Conservation (phyloP, 768 basidiomycete genomes). For the Lactifluus volemus region DNA sequence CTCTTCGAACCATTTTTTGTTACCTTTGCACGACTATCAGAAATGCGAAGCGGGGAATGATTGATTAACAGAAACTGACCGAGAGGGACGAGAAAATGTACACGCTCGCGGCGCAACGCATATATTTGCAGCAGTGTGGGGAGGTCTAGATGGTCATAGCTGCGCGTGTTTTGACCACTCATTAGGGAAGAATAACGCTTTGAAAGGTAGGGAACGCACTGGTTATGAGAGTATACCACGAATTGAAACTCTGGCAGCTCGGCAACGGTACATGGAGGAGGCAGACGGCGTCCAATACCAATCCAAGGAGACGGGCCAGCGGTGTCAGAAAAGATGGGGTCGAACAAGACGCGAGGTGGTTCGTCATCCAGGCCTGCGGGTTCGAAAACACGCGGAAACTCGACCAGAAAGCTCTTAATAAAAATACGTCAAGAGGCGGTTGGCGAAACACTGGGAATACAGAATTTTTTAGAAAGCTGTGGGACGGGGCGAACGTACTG, state of each 20-base stretch:
- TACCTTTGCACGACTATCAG: constrained; percentile 15
- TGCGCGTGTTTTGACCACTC: constrained; percentile 5
- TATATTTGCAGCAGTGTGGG: constrained; percentile 26
- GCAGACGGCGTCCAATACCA: constrained; percentile 27
- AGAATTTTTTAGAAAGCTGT: too few relatives aligned
- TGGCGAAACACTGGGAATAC: background rate
- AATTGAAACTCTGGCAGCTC: constrained; percentile 34
- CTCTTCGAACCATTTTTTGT: constrained; percentile 25
- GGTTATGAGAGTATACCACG: constrained; percentile 36
- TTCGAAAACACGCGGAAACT: constrained; percentile 19
- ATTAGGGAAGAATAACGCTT: too few relatives aligned
- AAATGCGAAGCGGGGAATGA: background rate
- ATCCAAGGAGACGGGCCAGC: constrained; percentile 26
- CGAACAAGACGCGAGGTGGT: constrained; percentile 31
- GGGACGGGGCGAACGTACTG: constrained; percentile 21
- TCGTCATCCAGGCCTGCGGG: constrained; percentile 1
- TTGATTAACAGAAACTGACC: constrained; percentile 20
- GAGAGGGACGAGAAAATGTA: constrained; percentile 33
- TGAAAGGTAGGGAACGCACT: constrained; percentile 26
- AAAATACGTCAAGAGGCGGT: background rate
- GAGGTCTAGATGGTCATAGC: constrained; percentile 38
- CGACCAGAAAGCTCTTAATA: constrained; percentile 25
- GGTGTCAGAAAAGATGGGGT: constrained; percentile 33
- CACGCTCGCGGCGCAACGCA: constrained; percentile 18
- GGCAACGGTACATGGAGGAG: constrained; percentile 30